Evolutionary conservation across 2,329 filamentous ascomycete species (phyloP), one percentile per base, ranked within the genome.

Genomic region (Aspergillus ochraceoroseus): DNA sequence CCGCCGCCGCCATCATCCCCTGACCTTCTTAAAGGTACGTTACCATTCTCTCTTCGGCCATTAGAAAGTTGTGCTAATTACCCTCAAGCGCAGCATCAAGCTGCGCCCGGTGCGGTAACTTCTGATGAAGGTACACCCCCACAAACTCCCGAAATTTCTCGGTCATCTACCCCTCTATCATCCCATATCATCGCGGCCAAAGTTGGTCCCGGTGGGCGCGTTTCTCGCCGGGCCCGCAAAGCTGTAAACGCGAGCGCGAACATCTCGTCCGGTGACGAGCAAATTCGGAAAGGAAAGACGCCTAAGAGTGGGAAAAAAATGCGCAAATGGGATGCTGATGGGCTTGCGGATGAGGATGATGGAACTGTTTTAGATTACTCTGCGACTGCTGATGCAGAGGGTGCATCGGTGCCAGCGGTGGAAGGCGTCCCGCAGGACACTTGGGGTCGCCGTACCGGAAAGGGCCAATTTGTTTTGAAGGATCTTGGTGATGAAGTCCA

Each of bases 401-500:
- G 77, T 51, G 62, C 63, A 19, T 68, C 77, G 38, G 64, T 64
- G 1, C 73, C 78, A 14, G 75, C 76, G 7, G 67, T 94, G 2
- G 85, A 94, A 55, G 77, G 79, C 28, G 80, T 95, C 20, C 81
- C 87, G 47, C 76, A 85, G 35, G 79, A 82, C 8, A 81, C 85
- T 1, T 95, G 88, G 87, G 92, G 92, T 23, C 85, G 77, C 23
- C 83, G 80, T 58, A 94, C 85, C 9, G 78, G 77, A 37, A 89
- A 90, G 67, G 92, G 92, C 36, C 86, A 95, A 59, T 98, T 96
- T 56, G 83, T 96, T 33, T 71, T 98, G 49, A 94, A 86, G 58
- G 92, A 98, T 57, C 70, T 98, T 5, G 90, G 89, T 46, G 87
- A 95, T 52, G 88, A 98, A 66, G 87, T 98, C 11, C 83, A 95